phyloP scores from a whole-genome alignment of 2,329 filamentous ascomycete species.

The Neopestalotiopsis clavispora region DNA sequence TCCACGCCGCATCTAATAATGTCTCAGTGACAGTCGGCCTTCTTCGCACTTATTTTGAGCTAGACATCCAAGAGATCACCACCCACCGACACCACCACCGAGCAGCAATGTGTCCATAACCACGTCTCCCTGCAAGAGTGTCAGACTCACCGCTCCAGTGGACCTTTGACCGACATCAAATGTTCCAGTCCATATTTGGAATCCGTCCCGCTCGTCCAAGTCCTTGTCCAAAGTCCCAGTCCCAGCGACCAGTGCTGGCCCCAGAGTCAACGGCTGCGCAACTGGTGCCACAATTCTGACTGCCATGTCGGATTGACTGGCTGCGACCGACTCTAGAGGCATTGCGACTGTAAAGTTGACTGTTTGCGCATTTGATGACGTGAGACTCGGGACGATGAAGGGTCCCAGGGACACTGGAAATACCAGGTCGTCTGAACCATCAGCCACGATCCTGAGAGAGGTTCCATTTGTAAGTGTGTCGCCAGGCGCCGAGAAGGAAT shows the following conservation, averaged over 20 bases:
- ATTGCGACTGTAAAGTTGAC: conserved; percentile 25
- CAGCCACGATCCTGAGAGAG: conserved; percentile 23
- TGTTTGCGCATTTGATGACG: conserved; percentile 17
- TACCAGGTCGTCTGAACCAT: conserved; percentile 15
- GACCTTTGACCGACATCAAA: conserved; percentile 20
- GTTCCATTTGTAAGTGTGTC: conserved; percentile 18
- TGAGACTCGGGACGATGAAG: conserved; percentile 28
- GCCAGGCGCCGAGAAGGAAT: conserved; percentile 25
- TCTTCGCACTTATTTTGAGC: too few relatives aligned
- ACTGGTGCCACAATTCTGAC: conserved; percentile 25
- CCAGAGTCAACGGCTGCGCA: conserved; percentile 29
- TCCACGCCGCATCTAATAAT: too few relatives aligned
- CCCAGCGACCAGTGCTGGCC: conserved; percentile 24
- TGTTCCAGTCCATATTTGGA: conserved; percentile 19
- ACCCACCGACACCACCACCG: conserved; percentile 29
- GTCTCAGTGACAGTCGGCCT: too few relatives aligned
- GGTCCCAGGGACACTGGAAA: conserved; percentile 25
- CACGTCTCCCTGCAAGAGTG: conserved; percentile 21
- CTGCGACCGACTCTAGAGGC: conserved; percentile 11
- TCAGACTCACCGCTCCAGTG: conserved; percentile 29
- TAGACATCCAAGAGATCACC: conserved; percentile 20
- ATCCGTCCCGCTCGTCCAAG: background rate
- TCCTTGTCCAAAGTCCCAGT: conserved; percentile 21
- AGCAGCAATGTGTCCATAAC: conserved; percentile 29
- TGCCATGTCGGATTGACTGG: conserved; percentile 18